Evolutionary conservation across 352 stramenopile species (phyloP).

Genomic region (Phytophthora macrochlamydospora): DNA sequence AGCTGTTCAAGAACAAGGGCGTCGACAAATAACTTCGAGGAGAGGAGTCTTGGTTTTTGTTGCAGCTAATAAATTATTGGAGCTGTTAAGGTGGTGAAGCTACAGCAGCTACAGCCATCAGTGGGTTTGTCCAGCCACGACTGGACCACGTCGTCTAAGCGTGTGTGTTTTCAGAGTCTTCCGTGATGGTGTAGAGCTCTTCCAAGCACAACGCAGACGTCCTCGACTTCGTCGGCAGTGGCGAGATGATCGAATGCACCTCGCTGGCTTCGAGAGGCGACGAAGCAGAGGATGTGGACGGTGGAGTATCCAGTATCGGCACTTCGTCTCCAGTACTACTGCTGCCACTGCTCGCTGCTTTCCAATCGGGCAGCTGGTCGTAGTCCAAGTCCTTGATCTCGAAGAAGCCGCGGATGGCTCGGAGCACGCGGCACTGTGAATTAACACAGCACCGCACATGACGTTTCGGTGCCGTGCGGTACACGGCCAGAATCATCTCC

Average conservation of each 20-base stretch:
- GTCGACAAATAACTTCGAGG: slow-evolving; percentile 2
- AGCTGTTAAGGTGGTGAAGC: too few species aligned
- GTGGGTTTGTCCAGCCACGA: not conserved
- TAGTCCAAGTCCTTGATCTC: slow-evolving; percentile 35
- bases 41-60: too few species aligned
- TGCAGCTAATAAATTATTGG: too few species aligned
- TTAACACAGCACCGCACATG: slow-evolving; percentile 69
- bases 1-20: slow-evolving; percentile 47
- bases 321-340: slow-evolving; percentile 23
- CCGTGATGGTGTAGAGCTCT: slow-evolving; percentile 63
- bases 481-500: slow-evolving; percentile 54
- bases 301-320: slow-evolving; percentile 27
- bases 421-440: slow-evolving; percentile 47
- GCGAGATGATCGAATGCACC: slow-evolving; percentile 23
- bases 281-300: slow-evolving; percentile 7
- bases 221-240: slow-evolving; percentile 11
- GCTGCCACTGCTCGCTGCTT: slow-evolving; percentile 15
- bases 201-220: slow-evolving; percentile 41
- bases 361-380: slow-evolving; percentile 29
- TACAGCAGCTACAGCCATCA: not conserved
- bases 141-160: slow-evolving; percentile 13
- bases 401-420: slow-evolving; percentile 56
- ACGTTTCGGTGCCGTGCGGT: slow-evolving; percentile 47
- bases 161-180: slow-evolving; percentile 45
- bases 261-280: slow-evolving; percentile 11